Conservation (phyloP, 2,329 filamentous ascomycete species). For the Fusarium newnesense region DNA sequence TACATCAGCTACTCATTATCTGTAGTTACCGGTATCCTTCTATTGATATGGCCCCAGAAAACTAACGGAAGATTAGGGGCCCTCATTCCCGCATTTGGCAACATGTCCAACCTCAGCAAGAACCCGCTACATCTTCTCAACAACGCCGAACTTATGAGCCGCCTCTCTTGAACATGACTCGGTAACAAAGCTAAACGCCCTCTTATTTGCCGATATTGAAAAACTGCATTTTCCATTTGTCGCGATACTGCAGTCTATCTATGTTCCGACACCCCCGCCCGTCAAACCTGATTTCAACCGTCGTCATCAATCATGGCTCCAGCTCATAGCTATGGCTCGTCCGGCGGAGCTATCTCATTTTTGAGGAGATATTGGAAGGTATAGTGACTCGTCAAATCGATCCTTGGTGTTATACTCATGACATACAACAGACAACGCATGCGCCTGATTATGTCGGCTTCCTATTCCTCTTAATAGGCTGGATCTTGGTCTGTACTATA, state of each 20-base stretch:
- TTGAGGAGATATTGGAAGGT: conserved; percentile 61
- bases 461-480: conserved; percentile 72
- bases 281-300: background rate
- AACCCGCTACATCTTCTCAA: conserved; percentile 16
- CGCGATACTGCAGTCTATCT: background rate
- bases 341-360: conserved; percentile 39
- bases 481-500: conserved; percentile 64
- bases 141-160: background rate
- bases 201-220: background rate
- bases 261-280: conserved; percentile 25
- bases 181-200: background rate
- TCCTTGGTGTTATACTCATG: background rate
- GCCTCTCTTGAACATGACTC: background rate
- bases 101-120: conserved; percentile 10
- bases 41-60: conserved; percentile 21
- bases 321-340: conserved; percentile 28
- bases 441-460: conserved; percentile 90
- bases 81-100: conserved; percentile 13
- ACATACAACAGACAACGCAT: conserved; percentile 73
- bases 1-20: background rate
- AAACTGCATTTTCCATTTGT: background rate
- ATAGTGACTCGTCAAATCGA: background rate
- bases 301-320: conserved; percentile 41
- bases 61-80: conserved; percentile 6
- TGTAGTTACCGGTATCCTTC: background rate